Evolutionary conservation across 2,329 filamentous ascomycete genomes (phyloP).

Genomic region (Neofusicoccum sp.): DNA sequence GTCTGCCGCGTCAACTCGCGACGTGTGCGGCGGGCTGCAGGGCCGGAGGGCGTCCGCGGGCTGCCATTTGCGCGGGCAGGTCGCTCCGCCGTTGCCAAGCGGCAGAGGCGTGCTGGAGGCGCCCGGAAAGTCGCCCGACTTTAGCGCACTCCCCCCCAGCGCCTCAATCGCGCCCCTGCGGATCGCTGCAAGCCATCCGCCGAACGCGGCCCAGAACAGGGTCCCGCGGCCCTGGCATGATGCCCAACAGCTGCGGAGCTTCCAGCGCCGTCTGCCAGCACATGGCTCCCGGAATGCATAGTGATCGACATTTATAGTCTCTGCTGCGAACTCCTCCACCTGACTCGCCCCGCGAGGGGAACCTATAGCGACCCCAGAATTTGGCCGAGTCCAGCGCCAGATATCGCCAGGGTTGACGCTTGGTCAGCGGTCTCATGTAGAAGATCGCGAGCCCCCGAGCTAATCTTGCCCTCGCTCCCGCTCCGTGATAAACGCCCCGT

Average conservation of each 20-base stretch:
- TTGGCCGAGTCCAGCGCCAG: neutral
- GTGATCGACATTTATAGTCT: slow-evolving; percentile 1
- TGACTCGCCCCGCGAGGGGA: neutral
- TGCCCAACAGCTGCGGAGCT: neutral
- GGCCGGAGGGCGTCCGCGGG: neutral
- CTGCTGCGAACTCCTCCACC: neutral
- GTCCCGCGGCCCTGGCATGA: neutral
- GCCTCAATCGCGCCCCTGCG: neutral
- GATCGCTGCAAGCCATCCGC: neutral
- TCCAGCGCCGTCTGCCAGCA: neutral
- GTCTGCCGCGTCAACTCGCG: no score
- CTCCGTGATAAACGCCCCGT: no score
- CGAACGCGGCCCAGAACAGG: neutral
- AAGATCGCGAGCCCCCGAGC: neutral
- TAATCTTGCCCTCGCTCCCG: neutral
- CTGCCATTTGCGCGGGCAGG: neutral
- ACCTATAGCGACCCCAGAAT: neutral
- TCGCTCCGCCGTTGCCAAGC: neutral
- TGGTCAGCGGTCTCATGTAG: neutral
- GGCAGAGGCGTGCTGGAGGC: neutral
- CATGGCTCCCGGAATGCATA: neutral
- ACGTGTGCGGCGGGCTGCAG: no score
- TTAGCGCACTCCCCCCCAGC: neutral
- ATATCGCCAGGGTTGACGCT: neutral
- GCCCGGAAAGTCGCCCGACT: neutral